These are phyloP conservation scores for Simplicillium sp. DNA, from an alignment of 2,329 filamentous ascomycete species.

Conservation along the genomic window DNA sequence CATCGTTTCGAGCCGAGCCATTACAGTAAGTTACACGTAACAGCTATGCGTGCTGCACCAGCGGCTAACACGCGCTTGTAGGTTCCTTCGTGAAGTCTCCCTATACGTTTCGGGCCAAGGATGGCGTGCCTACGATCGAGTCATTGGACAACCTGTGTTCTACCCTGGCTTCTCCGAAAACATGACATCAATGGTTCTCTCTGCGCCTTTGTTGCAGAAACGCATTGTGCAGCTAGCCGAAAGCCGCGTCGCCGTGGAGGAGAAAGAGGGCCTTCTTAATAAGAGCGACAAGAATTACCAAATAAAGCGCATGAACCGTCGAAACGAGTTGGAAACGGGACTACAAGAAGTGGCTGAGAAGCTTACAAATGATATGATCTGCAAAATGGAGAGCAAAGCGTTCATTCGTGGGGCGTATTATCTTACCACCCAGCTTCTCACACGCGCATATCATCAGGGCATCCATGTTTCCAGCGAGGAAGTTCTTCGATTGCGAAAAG, in stretches of 20 bases:
- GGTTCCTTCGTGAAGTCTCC: constrained; percentile 88
- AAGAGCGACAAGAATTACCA: constrained; percentile 43
- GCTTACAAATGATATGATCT: constrained; percentile 93
- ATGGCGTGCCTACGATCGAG: constrained; percentile 88
- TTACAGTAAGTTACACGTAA: constrained; percentile 36
- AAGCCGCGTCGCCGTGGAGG: constrained; percentile 64
- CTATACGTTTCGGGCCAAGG: constrained; percentile 87
- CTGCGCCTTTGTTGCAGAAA: constrained; percentile 61
- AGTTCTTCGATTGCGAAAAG: constrained; percentile 69
- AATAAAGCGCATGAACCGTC: constrained; percentile 41
- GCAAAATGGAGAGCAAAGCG: constrained; percentile 91
- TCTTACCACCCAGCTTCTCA: constrained; percentile 74
- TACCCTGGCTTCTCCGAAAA: constrained; percentile 86
- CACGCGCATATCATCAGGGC: constrained; percentile 89
- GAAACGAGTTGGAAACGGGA: constrained; percentile 58
- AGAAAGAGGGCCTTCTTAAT: constrained; percentile 60
- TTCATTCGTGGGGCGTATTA: constrained; percentile 95
- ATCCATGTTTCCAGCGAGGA: constrained; percentile 96
- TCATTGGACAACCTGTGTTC: constrained; percentile 87
- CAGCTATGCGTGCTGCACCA: not conserved
- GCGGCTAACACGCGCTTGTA: constrained; percentile 20
- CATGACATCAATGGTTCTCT: constrained; percentile 72
- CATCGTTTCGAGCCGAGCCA: constrained; percentile 68
- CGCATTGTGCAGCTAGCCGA: constrained; percentile 72
- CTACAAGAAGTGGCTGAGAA: constrained; percentile 75